Evolutionary conservation across 2,329 filamentous ascomycete species (phyloP).

Genomic region (Cordyceps cateniannulata): DNA sequence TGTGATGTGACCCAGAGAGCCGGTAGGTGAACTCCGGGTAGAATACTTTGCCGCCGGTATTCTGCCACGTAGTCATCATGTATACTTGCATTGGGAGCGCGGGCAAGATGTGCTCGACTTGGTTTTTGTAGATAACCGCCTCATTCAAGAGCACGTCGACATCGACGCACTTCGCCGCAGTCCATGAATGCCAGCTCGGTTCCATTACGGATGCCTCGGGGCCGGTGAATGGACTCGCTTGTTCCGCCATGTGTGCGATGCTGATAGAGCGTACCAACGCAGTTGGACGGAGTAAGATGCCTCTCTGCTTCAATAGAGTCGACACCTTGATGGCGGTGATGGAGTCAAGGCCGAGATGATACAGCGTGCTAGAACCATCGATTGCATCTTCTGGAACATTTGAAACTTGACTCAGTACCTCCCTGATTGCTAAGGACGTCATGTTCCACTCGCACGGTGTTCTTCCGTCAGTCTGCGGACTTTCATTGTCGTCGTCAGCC

Average conservation of each 20-base stretch:
- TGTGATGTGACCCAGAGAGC: conserved; percentile 33
- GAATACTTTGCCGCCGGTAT: conserved; percentile 60
- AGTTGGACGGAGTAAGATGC: conserved; percentile 59
- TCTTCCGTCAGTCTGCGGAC: neutral
- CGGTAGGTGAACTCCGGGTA: conserved; percentile 65
- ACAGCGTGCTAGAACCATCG: conserved; percentile 57
- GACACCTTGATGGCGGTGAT: conserved; percentile 85
- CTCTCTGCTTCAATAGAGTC: conserved; percentile 58
- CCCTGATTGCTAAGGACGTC: conserved; percentile 34
- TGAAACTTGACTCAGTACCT: conserved; percentile 51
- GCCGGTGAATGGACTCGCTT: neutral
- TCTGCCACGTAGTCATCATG: conserved; percentile 72
- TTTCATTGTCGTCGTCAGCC: neutral
- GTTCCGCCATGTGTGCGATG: conserved; percentile 54
- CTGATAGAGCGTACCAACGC: conserved; percentile 63
- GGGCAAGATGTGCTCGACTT: conserved; percentile 56
- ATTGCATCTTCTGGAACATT: conserved; percentile 54
- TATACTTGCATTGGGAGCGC: conserved; percentile 73
- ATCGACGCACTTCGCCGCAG: conserved; percentile 32
- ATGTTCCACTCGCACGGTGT: conserved; percentile 26
- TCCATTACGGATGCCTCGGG: neutral
- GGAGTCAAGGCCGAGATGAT: conserved; percentile 83
- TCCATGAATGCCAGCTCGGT: conserved; percentile 16
- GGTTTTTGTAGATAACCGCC: conserved; percentile 33
- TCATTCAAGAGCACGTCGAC: conserved; percentile 29